Base-by-base conservation (phyloP, 495 filamentous ascomycete species). In the Choiromyces venosus region DNA sequence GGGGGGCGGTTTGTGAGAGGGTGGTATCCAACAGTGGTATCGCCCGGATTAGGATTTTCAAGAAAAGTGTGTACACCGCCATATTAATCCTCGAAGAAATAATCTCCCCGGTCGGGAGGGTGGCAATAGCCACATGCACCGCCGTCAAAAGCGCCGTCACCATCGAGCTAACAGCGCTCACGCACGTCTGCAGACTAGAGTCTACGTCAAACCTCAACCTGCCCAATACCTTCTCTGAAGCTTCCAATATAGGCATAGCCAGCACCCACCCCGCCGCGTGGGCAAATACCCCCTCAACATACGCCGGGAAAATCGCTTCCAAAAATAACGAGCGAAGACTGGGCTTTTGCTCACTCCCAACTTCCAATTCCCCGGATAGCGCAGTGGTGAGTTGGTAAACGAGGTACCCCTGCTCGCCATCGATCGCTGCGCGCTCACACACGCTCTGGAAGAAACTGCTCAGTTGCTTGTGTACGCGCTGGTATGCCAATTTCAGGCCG, bases 401-500 rank as follows among this genome's bases (percentile, higher is more conserved):
- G 21, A 93, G 83, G 71, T 89, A 87, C 9, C 73, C 73, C 68
- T 91, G 89, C 70, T 90, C 85, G n/a, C 84, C 83, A 68, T 91
- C 88, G 14, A 88, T 73, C 2, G 87, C 87, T 0, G 90, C 90
- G 35, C 88, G 82, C 79, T 91, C 89, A 10, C 85, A 88, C 16
- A 91, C 84, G 18, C 87, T 86, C 74, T 91, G 89, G 16, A 92
- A 78, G 80, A 91, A 92, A 16, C 83, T 82, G 29, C 85, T 86
- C 35, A 93, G 83, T 61, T 89, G 84, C 70, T 89, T 89, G 6
- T 85, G 83, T 16, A 85, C 84, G 70, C 86, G 85, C 29, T 82
- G 73, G 33, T 87, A 83, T 10, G 82, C 81, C 12, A 92, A 83
- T 73, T 87, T 89, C 7, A 88, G 83, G 19, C 86, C 88, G 73